Conservation (phyloP, 768 basidiomycete species). For the Dacryopinax spathularia region DNA sequence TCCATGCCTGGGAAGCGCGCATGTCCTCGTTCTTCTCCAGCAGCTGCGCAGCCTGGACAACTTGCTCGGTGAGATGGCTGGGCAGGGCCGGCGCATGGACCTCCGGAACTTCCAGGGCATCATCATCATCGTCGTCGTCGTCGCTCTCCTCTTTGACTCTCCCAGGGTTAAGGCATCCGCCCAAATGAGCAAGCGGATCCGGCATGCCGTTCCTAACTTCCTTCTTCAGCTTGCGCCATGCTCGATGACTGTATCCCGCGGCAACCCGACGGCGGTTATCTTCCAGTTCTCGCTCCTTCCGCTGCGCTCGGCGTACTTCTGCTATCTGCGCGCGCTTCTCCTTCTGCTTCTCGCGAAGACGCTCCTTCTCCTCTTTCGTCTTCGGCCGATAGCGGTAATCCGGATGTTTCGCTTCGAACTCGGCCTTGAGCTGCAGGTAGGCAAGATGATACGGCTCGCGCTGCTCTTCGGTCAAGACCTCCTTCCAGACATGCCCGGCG, state of each 20-base stretch:
- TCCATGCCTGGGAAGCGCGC: background rate
- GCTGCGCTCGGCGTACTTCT: background rate
- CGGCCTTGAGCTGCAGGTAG: background rate
- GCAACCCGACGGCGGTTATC: background rate
- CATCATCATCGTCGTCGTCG: background rate
- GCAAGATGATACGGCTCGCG: background rate
- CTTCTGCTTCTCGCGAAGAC: background rate
- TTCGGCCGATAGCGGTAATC: background rate
- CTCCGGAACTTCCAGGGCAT: background rate
- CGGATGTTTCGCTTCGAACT: background rate
- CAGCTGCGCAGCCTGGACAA: background rate
- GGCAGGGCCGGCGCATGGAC: background rate
- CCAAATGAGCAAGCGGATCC: background rate
- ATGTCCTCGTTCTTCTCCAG: background rate
- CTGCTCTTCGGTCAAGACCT: background rate
- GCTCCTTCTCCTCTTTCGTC: background rate
- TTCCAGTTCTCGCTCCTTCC: background rate
- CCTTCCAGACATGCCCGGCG: background rate
- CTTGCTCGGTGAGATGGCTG: background rate
- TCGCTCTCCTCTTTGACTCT: background rate
- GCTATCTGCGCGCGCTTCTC: background rate
- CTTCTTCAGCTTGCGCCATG: background rate
- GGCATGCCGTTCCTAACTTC: background rate
- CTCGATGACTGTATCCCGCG: background rate
- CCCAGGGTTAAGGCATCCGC: background rate